A percentile compares a stretch with the other conserved stretches of the same genome.
Conservation (phyloP, 1,284 basidiomycete species). For the Sanghuangporus baumii region DNA sequence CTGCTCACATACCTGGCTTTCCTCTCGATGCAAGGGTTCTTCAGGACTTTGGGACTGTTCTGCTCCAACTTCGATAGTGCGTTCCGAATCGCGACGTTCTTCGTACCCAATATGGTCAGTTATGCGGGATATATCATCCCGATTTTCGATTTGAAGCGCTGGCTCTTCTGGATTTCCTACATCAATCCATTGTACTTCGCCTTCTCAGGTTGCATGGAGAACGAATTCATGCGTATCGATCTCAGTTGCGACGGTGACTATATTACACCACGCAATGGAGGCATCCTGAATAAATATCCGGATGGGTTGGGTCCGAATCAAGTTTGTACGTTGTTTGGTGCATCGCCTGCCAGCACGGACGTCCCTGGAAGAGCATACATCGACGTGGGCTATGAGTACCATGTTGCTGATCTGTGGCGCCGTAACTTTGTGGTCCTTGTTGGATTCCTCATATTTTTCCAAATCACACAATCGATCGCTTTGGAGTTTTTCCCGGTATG, state of each 20-base stretch:
- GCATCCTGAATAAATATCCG: conserved; percentile 59
- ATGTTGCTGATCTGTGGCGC: conserved; percentile 52
- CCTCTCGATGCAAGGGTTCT: conserved; percentile 68
- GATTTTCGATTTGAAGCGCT: conserved; percentile 74
- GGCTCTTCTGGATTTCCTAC: conserved; percentile 86
- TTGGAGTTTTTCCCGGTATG: conserved; percentile 63
- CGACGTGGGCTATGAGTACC: conserved; percentile 44
- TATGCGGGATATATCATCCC: conserved; percentile 74
- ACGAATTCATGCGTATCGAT: conserved; percentile 75
- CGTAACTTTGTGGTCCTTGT: conserved; percentile 52
- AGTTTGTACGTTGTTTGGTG: conserved; percentile 61
- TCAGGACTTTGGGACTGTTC: conserved; percentile 62
- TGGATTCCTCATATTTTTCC: conserved; percentile 65
- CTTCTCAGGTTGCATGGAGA: conserved; percentile 78
- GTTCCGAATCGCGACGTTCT: conserved; percentile 55
- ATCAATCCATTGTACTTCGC: conserved; percentile 75
- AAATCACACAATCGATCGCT: conserved; percentile 52
- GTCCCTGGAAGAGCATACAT: conserved; percentile 59
- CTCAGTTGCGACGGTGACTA: conserved; percentile 64
- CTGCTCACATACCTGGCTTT: conserved; percentile 58
- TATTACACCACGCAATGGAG: conserved; percentile 67
- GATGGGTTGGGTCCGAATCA: conserved; percentile 55
- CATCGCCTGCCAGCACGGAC: conserved; percentile 39
- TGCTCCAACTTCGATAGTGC: conserved; percentile 62
- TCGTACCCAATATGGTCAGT: conserved; percentile 59